Evolutionary conservation across 345 rosid species (phyloP), one percentile per base, ranked within the genome.

Genomic region (Geranium brycei): DNA sequence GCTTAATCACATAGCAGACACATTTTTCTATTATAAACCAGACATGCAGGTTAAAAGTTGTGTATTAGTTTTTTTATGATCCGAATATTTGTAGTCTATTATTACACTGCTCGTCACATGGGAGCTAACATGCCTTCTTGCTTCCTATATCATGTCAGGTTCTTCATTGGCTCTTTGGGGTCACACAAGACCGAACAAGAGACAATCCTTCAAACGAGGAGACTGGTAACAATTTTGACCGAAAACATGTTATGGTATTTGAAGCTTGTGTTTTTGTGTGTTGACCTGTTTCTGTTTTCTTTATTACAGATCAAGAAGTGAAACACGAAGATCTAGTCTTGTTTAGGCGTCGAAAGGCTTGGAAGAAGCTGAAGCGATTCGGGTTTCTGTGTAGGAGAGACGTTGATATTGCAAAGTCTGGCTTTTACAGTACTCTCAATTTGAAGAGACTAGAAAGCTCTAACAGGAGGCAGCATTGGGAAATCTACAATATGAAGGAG

Each of bases 361-460:
- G 28, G 12, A 64, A 66, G 62, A 62, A 63, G 14, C 71, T 65
- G 51, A 67, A 61, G 62, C 62, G 63, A 51, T 76, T 83, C 58
- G 23, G 72, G 60, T 40, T 77, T 74, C 67, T 80, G 57, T 82
- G 95, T 70, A 72, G 82, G 78, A 76, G 67, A 73, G 88, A 85
- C 68, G 79, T 81, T 51, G 88, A 85, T 67, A 79, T 81, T 51
- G 85, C 83, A 13, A 62, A 76, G 61, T 83, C 88, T 62, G 83
- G 95, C 60, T 88, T 85, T 71, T 70, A 75, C 59, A 77, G 85
- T 73, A 82, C 82, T 23, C 28, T 83, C 15, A 64, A 71, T 70
- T 73, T 84, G 63, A 82, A 63, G 65, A 78, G 83, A 62, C 31
- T 68, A 14, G 58, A 65, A 30, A 75, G 71, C 64, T 51, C 58